Percentiles rank a stretch among this genome's conserved stretches.
phyloP scores from a whole-genome alignment of 345 rosid species.

The Citrus medica region DNA sequence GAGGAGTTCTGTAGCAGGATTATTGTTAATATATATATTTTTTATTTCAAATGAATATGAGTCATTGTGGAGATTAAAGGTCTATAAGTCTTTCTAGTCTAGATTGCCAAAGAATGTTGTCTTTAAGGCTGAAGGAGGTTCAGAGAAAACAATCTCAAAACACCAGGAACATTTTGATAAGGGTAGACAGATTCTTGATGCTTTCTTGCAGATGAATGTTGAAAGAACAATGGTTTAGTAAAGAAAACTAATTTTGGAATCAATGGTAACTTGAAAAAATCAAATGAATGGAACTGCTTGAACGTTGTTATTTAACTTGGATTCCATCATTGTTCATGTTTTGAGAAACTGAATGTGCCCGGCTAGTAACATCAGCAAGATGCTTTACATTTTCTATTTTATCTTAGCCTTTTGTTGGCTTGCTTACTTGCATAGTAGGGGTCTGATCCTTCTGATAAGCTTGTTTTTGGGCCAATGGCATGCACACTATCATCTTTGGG shows the following conservation, averaged over 20 bases:
- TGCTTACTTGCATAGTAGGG: background rate
- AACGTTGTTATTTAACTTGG: background rate
- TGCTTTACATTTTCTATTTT: background rate
- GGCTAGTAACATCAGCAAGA: background rate
- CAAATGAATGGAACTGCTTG: background rate
- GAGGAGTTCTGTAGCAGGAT: background rate
- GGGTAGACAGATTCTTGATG: background rate
- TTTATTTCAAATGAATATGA: background rate
- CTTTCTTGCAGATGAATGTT: background rate
- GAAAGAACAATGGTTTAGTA: background rate
- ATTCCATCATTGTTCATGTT: background rate
- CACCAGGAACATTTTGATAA: background rate
- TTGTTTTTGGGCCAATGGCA: background rate
- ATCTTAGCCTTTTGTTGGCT: background rate
- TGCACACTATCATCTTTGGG: background rate
- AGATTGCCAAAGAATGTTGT: background rate
- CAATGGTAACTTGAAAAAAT: background rate
- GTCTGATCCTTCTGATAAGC: background rate
- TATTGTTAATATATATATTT: background rate
- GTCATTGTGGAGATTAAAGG: background rate
- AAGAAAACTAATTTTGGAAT: background rate
- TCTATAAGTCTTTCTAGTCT: background rate
- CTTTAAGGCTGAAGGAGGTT: background rate
- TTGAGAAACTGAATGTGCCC: background rate
- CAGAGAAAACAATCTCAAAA: background rate